Evolutionary conservation across 2,329 filamentous ascomycete genomes (phyloP).

Genomic region (Cercospora beticola): DNA sequence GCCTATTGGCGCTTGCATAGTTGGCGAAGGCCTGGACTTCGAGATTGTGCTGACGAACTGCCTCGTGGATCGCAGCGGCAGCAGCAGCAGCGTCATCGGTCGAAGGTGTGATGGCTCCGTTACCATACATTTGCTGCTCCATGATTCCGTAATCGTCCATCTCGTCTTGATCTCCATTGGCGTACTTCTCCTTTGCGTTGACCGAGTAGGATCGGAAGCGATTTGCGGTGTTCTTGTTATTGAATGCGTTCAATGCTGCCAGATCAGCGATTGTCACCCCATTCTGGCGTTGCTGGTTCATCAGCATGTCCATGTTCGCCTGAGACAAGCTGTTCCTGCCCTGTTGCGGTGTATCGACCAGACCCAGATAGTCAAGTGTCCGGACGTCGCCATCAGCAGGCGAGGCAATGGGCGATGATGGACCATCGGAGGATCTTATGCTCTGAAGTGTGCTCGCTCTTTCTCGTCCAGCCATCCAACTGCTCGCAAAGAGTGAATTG

Average conservation of each 20-base stretch:
- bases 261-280: constrained; percentile 67
- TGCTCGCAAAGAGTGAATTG: constrained; percentile 81
- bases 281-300: constrained; percentile 52
- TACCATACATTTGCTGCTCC: constrained; percentile 55
- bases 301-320: constrained; percentile 44
- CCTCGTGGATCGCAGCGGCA: constrained; percentile 62
- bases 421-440: constrained; percentile 81
- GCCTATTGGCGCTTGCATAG: constrained; percentile 76
- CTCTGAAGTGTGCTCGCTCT: constrained; percentile 86
- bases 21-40: constrained; percentile 90
- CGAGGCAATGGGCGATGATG: constrained; percentile 82
- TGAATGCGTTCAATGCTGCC: constrained; percentile 72
- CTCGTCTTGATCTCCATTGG: constrained; percentile 71
- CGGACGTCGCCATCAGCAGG: constrained; percentile 83
- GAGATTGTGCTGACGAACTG: constrained; percentile 86
- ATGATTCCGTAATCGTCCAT: constrained; percentile 51
- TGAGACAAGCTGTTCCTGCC: constrained; percentile 71
- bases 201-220: constrained; percentile 97
- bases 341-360: constrained; percentile 89
- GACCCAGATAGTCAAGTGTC: constrained; percentile 90
- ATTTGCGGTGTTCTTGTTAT: constrained; percentile 70
- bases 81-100: constrained; percentile 58
- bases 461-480: constrained; percentile 78
- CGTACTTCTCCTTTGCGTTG: constrained; percentile 97
- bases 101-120: constrained; percentile 59